A percentile compares a stretch with the other conserved stretches of the same genome.
These are phyloP conservation scores for Achaetomium macrosporum DNA, from an alignment of 2,329 filamentous ascomycete species.

Conservation along the genomic window DNA sequence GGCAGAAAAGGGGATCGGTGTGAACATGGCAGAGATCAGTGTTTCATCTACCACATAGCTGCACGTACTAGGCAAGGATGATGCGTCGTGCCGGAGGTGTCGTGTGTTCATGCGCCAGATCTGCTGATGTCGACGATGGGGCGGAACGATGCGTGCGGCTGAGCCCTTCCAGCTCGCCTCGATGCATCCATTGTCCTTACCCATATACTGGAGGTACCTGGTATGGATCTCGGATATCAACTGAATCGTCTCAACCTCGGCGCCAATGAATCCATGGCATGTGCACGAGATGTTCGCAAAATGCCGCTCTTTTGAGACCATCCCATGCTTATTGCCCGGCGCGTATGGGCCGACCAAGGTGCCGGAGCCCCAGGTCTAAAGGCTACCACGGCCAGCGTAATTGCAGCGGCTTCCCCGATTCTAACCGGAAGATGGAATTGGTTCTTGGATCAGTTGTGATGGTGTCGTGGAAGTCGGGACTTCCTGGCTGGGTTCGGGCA, in stretches of 20 bases:
- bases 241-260: neutral
- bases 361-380: too few species aligned
- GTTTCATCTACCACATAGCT: neutral
- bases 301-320: too few species aligned
- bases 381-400: too few species aligned
- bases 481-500: too few species aligned
- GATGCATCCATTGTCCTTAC: neutral
- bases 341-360: too few species aligned
- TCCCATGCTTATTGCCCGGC: too few species aligned
- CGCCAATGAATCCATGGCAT: neutral
- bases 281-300: too few species aligned
- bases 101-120: neutral
- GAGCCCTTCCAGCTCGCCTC: neutral
- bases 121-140: neutral
- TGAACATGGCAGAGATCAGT: neutral
- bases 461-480: too few species aligned
- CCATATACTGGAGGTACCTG: neutral
- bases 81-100: neutral
- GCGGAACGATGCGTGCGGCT: neutral
- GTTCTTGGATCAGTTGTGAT: too few species aligned
- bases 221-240: neutral
- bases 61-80: constrained; percentile 7
- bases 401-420: too few species aligned
- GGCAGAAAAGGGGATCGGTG: neutral
- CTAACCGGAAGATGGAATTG: too few species aligned